Conservation (phyloP, 805 yeast species). For the Starmera dryadoides region DNA sequence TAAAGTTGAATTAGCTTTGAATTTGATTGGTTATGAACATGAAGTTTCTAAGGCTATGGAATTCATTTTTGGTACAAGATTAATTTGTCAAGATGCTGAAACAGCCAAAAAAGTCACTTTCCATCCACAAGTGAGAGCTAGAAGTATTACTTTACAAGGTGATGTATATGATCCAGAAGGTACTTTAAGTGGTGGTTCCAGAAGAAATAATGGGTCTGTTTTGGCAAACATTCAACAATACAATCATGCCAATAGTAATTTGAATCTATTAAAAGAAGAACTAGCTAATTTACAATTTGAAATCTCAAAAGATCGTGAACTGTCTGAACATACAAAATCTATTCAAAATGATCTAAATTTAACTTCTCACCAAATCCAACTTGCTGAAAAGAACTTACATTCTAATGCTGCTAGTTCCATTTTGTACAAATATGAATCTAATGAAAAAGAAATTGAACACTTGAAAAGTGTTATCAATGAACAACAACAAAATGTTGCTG, state of each 20-base stretch:
- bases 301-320: slow-evolving; percentile 32
- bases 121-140: slow-evolving; percentile 69
- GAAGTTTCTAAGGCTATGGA: slow-evolving; percentile 80
- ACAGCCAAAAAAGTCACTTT: slow-evolving; percentile 88
- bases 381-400: slow-evolving; percentile 47
- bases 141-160: slow-evolving; percentile 87
- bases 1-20: slow-evolving; percentile 83
- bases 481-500: slow-evolving; percentile 24
- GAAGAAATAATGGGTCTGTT: slow-evolving; percentile 50
- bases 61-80: slow-evolving; percentile 84
- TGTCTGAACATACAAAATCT: slow-evolving; percentile 42
- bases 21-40: slow-evolving; percentile 65
- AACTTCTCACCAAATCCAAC: slow-evolving; percentile 50
- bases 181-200: slow-evolving; percentile 90
- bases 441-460: slow-evolving; percentile 36
- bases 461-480: slow-evolving; percentile 32
- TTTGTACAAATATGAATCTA: slow-evolving; percentile 40
- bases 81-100: slow-evolving; percentile 80
- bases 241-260: slow-evolving; percentile 35
- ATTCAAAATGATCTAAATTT: slow-evolving; percentile 53
- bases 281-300: slow-evolving; percentile 32
- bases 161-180: slow-evolving; percentile 96
- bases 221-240: slow-evolving; percentile 61
- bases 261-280: slow-evolving; percentile 34
- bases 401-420: slow-evolving; percentile 50